Base-by-base conservation (phyloP, 108 stramenopile species). In the Cyclotella atomus region DNA sequence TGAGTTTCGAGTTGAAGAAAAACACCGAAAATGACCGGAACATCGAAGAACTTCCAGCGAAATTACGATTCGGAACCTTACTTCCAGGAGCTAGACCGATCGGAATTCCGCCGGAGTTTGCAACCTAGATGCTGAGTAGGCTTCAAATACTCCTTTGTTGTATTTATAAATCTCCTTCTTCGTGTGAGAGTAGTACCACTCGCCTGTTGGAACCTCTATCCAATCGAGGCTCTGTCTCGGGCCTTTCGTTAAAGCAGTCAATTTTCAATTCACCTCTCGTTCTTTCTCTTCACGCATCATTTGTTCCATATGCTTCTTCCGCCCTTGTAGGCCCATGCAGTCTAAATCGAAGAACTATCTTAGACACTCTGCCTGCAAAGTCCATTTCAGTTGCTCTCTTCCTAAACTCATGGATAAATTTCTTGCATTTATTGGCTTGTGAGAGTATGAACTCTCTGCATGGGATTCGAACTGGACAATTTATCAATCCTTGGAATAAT, bases 341-440 rank as follows among this genome's bases (percentile, higher is more conserved):
- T 25, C 9, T 19, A 6, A 20, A 35, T 35, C 8, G 38, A n/a
- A n/a, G n/a, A n/a, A n/a, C n/a, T 20, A 38, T 61, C 35, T 36
- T 61, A 12, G 35, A 23, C 43, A 36, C 46, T 65, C 25, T 27
- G 5, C n/a, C 46, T 44, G n/a, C n/a, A n/a, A n/a, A 4, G 32
- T 5, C 63, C 63, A 65, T 44, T 65, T 10, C 7, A 46, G 4
- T 8, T 44, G 20, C 25, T 65, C 5, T 23, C 46, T 21, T 45
- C 5, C 12, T 14, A 3, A 65, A 15, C 27, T 19, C 15, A 20
- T 17, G 2, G 2, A 46, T 23, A 6, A 61, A 61, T 38, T 36
- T 45, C 21, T 45, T 25, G 9, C 63, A 46, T 28, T 65, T 65
- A 19, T 65, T 44, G 4, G 63, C 43, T 8, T 61, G 59, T 61